Base-by-base conservation (phyloP, 805 yeast genomes). In the Yueomyces sinensis region DNA sequence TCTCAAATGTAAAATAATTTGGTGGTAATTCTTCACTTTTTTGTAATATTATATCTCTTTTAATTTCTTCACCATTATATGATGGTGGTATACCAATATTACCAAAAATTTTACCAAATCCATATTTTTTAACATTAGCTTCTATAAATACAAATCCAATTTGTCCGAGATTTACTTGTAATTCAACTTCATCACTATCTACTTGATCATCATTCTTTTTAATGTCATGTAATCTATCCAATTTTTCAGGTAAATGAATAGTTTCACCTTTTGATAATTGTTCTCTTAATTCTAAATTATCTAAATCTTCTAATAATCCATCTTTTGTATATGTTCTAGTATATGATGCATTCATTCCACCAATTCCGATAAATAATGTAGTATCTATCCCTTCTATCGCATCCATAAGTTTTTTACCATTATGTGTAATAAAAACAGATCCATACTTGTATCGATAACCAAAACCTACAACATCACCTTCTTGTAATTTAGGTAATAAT, bases 391-490 rank as follows among this genome's bases (percentile, higher is more conserved):
- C 82, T 15, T 86, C 82, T 3, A 84, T 84, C 19, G 86, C 69
- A 43, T 84, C 96, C 45, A 75, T 66, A 27, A 89, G 61, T 47
- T 82, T 83, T 55, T 83, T 83, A 17, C 98, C 98, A 49, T 91
- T 91, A 44, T 94, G 72, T 0, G 98, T 91, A 62, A 87, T 89
- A 50, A 91, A 89, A 0, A 91, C 66, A 0, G 94, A 74, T 0
- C 95, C 94, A 3, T 82, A 64, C 36, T 83, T 66, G 15, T 80
- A 77, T 37, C 87, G 67, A 50, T 82, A 81, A 0, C 98, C 98
- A 28, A 87, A 74, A 1, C 98, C 98, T 4, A 91, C 68, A 13
- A 89, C 94, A 56, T 91, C 98, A 22, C 96, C 97, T 47, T 81
- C 79, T 18, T 70, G 66, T 30, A 82, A 42, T 27, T 48, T 49